phyloP scores from a whole-genome alignment of 1,139 yeast genomes.

The Lodderomyces margitis region DNA sequence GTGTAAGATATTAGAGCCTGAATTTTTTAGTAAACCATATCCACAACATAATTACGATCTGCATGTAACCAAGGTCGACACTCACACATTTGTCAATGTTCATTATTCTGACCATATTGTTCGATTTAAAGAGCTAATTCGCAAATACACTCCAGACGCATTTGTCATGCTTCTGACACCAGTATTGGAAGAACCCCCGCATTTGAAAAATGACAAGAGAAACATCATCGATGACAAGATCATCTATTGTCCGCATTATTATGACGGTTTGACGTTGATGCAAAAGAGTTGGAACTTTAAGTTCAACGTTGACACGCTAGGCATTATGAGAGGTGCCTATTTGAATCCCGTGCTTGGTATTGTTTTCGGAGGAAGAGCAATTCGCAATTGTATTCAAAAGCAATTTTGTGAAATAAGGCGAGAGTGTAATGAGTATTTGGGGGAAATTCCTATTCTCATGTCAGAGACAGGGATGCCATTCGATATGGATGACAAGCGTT shows the following conservation, averaged over 20 bases:
- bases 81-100: constrained; percentile 59
- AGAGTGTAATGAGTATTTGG: constrained; percentile 62
- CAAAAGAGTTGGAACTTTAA: constrained; percentile 76
- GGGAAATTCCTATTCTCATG: constrained; percentile 69
- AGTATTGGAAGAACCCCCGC: constrained; percentile 77
- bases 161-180: constrained; percentile 80
- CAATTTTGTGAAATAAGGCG: constrained; percentile 64
- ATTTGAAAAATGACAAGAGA: constrained; percentile 47
- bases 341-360: constrained; percentile 73
- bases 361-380: constrained; percentile 75
- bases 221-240: constrained; percentile 60
- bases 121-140: constrained; percentile 45
- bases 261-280: constrained; percentile 91
- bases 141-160: constrained; percentile 44
- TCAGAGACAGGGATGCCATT: constrained; percentile 98
- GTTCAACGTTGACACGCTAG: constrained; percentile 85
- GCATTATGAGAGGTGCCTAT: constrained; percentile 81
- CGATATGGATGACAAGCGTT: constrained; percentile 80
- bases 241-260: constrained; percentile 82
- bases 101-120: constrained; percentile 60
- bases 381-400: constrained; percentile 64
- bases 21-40: constrained; percentile 31
- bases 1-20: constrained; percentile 30
- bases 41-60: constrained; percentile 13
- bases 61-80: constrained; percentile 34